phyloP scores from a whole-genome alignment of 2,329 filamentous ascomycete genomes.

The Microdochium trichocladiopsis region DNA sequence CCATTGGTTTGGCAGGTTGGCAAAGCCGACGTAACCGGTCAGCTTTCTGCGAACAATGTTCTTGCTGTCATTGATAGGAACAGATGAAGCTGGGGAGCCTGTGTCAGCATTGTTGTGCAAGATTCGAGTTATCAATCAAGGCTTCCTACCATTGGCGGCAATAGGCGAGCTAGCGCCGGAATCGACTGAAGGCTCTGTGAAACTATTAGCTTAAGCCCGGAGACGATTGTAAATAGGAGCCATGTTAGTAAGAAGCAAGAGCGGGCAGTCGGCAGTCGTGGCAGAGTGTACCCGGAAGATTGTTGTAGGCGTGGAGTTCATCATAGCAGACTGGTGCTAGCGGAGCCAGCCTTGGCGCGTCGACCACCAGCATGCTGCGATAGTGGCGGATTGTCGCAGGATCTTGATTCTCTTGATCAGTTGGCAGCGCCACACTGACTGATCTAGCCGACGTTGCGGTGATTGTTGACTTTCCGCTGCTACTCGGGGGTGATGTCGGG shows the following conservation, averaged over 20 bases:
- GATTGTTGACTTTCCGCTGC: conserved; percentile 10
- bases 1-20: conserved; percentile 99
- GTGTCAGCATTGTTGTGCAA: conserved; percentile 14
- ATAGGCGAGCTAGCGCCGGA: conserved; percentile 25
- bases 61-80: conserved; percentile 62
- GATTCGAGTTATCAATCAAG: neutral
- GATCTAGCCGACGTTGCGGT: conserved; percentile 20
- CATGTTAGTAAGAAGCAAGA: conserved; percentile 13
- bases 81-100: conserved; percentile 18
- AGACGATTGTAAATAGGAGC: neutral
- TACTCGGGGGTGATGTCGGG: conserved; percentile 6
- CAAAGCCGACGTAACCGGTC: conserved; percentile 97
- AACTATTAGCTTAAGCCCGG: too few species aligned
- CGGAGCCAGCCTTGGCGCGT: conserved; percentile 36
- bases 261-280: conserved; percentile 4
- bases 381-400: conserved; percentile 25
- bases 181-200: conserved; percentile 38
- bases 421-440: conserved; percentile 22
- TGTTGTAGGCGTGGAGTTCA: conserved; percentile 31
- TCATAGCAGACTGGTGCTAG: conserved; percentile 37
- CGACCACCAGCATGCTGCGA: conserved; percentile 48
- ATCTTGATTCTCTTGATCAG: conserved; percentile 23
- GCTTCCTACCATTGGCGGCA: neutral
- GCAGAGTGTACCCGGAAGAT: conserved; percentile 10
- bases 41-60: conserved; percentile 98